Conservation (phyloP, 2,329 filamentous ascomycete genomes). For the Plectosphaerella plurivora region DNA sequence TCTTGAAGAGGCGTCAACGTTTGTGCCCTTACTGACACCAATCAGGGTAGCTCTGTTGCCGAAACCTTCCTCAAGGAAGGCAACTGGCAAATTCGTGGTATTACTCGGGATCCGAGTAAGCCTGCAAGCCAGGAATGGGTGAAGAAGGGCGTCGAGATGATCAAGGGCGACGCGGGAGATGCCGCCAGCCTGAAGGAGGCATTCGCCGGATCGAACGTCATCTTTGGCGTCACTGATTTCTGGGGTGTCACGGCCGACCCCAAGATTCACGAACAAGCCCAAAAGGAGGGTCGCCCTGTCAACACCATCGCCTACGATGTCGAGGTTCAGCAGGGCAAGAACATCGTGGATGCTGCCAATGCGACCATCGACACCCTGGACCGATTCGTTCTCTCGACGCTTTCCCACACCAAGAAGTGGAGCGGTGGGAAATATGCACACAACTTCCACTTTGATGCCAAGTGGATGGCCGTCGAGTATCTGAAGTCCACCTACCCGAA, state of each 20-base stretch:
- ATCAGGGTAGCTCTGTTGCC: neutral
- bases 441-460: conserved; percentile 11
- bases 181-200: conserved; percentile 5
- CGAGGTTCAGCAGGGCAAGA: conserved; percentile 6
- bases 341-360: conserved; percentile 10
- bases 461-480: conserved; percentile 5
- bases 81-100: conserved; percentile 1
- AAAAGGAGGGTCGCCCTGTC: neutral
- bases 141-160: conserved; percentile 9
- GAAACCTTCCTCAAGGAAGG: neutral
- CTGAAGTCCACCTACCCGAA: neutral
- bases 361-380: conserved; percentile 5
- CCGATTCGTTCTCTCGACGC: conserved; percentile 10
- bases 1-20: too few relatives aligned
- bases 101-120: neutral
- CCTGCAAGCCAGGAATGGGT: neutral
- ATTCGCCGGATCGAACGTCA: conserved; percentile 8
- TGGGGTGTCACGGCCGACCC: neutral
- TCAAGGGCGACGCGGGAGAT: conserved; percentile 10
- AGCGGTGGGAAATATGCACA: conserved; percentile 11
- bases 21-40: neutral
- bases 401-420: conserved; percentile 10
- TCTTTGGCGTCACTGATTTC: conserved; percentile 8
- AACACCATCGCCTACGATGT: conserved; percentile 7
- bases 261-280: neutral